Percentiles rank a stretch among this genome's conserved stretches.
Evolutionary conservation across 257 asterid species (phyloP).

Genomic region (Coffea canephora): DNA sequence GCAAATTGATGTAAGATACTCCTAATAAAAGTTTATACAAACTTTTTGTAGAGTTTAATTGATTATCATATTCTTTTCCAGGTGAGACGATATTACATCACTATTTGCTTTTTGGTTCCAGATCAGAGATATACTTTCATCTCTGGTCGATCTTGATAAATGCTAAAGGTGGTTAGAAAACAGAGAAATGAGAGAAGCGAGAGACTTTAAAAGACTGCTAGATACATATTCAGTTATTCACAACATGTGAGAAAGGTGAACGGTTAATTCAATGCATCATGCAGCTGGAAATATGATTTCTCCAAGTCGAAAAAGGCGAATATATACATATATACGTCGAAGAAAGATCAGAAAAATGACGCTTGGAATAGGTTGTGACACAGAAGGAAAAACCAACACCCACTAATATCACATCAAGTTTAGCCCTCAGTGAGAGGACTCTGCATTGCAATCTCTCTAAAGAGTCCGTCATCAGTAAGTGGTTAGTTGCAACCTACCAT

Average conservation of each 20-base stretch:
- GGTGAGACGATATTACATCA: not conserved
- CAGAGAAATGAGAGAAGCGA: not conserved
- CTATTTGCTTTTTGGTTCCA: not conserved
- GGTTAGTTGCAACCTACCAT: conserved; percentile 36
- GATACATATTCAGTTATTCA: not conserved
- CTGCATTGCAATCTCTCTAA: conserved; percentile 10
- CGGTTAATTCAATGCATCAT: not conserved
- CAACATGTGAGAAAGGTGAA: not conserved
- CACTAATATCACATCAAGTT: conserved; percentile 15
- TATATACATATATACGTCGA: not conserved
- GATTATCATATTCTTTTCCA: not conserved
- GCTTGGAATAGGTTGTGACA: not conserved
- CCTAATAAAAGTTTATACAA: not conserved
- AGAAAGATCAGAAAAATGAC: conserved; percentile 23
- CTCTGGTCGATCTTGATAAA: not conserved
- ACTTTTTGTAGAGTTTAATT: not conserved
- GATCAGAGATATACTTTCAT: not conserved
- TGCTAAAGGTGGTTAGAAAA: not conserved
- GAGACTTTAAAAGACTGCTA: not conserved
- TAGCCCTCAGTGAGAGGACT: conserved; percentile 18
- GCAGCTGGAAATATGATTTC: not conserved
- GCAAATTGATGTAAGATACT: not conserved
- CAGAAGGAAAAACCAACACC: conserved; percentile 20
- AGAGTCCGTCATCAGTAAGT: conserved; percentile 20
- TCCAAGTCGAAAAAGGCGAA: conserved; percentile 5